A percentile compares a stretch with the other conserved stretches of the same genome.
Evolutionary conservation across 1,139 yeast species (phyloP).

Genomic region (Nakaseomyces delphensis): DNA sequence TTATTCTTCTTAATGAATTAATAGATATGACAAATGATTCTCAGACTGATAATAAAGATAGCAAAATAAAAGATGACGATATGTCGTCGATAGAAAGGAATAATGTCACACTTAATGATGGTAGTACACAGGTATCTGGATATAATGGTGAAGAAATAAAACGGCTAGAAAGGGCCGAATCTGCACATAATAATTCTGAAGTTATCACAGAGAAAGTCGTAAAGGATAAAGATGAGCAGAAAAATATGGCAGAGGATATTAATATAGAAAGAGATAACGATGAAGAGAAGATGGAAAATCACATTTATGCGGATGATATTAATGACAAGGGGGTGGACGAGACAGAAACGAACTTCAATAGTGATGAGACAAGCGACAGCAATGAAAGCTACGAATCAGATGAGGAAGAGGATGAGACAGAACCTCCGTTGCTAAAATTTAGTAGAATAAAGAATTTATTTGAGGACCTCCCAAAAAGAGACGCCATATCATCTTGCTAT

Average conservation of each 20-base stretch:
- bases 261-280: neutral
- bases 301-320: neutral
- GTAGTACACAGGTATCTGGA: no score
- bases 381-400: slow-evolving; percentile 35
- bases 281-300: neutral
- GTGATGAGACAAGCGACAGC: slow-evolving; percentile 28
- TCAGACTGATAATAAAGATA: neutral
- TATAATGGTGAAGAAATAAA: no score
- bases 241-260: neutral
- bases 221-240: neutral
- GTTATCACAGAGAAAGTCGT: neutral
- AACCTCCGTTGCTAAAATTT: slow-evolving; percentile 71
- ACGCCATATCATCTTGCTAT: slow-evolving; percentile 65
- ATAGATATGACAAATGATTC: neutral
- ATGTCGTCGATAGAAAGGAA: neutral
- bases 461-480: slow-evolving; percentile 35
- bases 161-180: no score
- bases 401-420: slow-evolving; percentile 43
- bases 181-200: no score
- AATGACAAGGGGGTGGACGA: neutral
- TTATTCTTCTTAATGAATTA: no score
- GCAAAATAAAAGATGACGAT: neutral
- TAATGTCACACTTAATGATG: no score
- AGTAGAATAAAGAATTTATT: slow-evolving; percentile 60
- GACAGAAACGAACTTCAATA: slow-evolving; percentile 23